Evolutionary conservation across 2,329 filamentous ascomycete genomes (phyloP), one percentile per base, ranked within the genome.

Genomic region (Arthrobotrys megalospora): DNA sequence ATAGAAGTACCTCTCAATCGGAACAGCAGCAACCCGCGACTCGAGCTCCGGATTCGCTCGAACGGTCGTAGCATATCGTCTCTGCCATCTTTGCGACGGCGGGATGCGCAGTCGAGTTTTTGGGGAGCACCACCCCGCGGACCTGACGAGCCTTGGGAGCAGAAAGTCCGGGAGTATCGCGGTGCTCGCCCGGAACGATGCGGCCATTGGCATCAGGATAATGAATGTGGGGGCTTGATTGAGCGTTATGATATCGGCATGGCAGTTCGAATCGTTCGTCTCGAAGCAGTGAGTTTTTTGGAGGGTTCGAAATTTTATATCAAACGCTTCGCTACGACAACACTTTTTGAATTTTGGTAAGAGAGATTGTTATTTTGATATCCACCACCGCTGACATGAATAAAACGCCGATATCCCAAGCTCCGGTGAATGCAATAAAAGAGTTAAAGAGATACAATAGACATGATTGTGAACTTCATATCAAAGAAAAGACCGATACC

Each of bases 11-110:
- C 92, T 89, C 72, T 92, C 90, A 82, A 94, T 91, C 1, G 92
- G 92, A 68, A 95, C 94, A 5, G 89, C 90, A 14, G 90, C 87
- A 77, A 95, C 94, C 80, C 90, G 88, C 50, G 85, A 84, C 81
- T 90, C 88, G 67, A 90, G 85, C 19, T 87, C 86, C 24, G 73
- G 66, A n/a, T 19, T 77, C n/a, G 66, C 73, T 50, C 73, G 66
- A 45, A 71, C 50, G 19, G 45, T 76, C 6, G 66, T 38, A 32
- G 62, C 73, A 67, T 77, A 55, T 52, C 67, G 66, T 52, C 73
- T 62, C 60, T 71, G 73, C 55, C 38, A 55, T 41, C 19, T 43
- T 32, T 47, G 50, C n/a, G 48, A 34, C 43, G 58, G 3, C 16
- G 24, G n/a, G 32, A 32, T 45, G 12, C 43, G 34, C 53, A 55